Percentiles rank a stretch among this genome's conserved stretches.
These are phyloP conservation scores for Corymbia citriodora DNA, from an alignment of 441 rosid species.

Conservation along the genomic window DNA sequence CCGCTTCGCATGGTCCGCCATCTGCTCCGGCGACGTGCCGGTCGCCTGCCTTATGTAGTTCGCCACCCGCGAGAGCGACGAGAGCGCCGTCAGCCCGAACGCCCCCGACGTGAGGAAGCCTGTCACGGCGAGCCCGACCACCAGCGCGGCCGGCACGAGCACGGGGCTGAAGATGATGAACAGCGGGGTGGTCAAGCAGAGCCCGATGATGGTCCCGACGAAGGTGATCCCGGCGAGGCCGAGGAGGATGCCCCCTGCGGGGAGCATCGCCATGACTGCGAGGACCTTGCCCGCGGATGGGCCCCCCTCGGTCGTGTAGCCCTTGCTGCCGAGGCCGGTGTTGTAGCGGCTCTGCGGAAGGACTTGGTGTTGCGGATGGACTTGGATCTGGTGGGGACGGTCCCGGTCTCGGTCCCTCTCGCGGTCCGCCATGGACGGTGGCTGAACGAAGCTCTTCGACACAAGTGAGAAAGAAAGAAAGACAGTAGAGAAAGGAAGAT, in stretches of 20 bases:
- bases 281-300: conserved; percentile 3
- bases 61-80: conserved; percentile 12
- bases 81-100: conserved; percentile 10
- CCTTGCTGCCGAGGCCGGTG: background rate
- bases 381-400: conserved; percentile 2
- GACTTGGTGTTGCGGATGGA: conserved; percentile 1
- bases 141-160: conserved; percentile 13
- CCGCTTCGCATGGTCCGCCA: conserved; percentile 3
- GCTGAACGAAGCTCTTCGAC: background rate
- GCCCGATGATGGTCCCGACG: conserved; percentile 13
- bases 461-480: background rate
- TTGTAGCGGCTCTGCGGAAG: background rate
- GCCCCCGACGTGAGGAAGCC: conserved; percentile 18
- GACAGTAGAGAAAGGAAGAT: background rate
- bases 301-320: background rate
- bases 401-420: background rate
- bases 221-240: conserved; percentile 16
- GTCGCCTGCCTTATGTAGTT: background rate
- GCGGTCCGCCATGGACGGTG: background rate
- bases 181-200: conserved; percentile 11
- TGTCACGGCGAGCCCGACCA: conserved; percentile 4
- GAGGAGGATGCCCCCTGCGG: conserved; percentile 13
- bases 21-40: background rate
- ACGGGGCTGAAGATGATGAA: conserved; percentile 18
- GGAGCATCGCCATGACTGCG: background rate